Base-by-base conservation (phyloP, 139 green algal species). In the Volvox reticuliferus region DNA sequence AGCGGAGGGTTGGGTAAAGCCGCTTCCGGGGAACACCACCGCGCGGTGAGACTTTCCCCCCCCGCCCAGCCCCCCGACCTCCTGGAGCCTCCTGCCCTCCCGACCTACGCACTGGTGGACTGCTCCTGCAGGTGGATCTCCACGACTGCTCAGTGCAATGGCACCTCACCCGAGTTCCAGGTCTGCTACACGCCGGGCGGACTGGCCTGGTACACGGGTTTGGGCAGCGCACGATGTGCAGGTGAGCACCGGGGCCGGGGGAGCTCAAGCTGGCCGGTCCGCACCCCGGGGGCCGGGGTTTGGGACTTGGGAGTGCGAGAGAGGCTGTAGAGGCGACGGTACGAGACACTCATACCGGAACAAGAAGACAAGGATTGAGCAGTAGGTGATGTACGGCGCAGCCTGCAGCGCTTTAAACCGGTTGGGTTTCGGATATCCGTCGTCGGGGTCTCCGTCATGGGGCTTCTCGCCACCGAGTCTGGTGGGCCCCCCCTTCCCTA, bases 151-250 rank as follows among this genome's bases (percentile, higher is more conserved):
- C 75, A 55, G 30, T 81, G 75, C 30, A 81, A 55, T 20, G 75
- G 32, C 75, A 61, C 75, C 75, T 81, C 75, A 18, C 75, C 75
- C 75, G 75, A 81, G 75, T 81, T 36, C 32, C 75, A 81, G 75
- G 75, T 84, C 78, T 67, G 37, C 78, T 84, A 84, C 78, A 94
- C 93, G 17, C n/a, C 77, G 13, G 92, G 93, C 37, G 92, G 95
- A 79, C 92, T 95, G 77, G 80, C 93, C 37, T 95, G 88, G 88
- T 61, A 76, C 50, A 79, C 78, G 32, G 30, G 36, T 17, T 94
- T 92, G 92, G 77, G 93, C 55, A 94, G 87, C 89, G 35, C 76
- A 50, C 88, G 87, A 14, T 85, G 91, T 24, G 73, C 88, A 12
- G 85, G 83, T 88, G 35, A 35, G 36, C 16, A 55, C 44, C 44